Base-by-base conservation (phyloP, 202 grass and related monocot species). In the Panicum virgatum region DNA sequence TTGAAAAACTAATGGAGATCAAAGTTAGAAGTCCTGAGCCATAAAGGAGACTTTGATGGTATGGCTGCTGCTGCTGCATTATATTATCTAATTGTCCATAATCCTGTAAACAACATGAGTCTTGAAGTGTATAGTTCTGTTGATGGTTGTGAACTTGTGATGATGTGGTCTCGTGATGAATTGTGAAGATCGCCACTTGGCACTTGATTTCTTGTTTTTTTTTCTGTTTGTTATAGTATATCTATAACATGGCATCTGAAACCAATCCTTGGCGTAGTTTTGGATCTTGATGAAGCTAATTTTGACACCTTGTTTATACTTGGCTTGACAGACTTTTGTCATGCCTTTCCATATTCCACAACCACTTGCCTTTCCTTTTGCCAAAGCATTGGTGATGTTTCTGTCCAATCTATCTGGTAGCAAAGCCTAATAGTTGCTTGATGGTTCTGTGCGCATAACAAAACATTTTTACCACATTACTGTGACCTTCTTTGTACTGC, bases 1-100 rank as follows among this genome's bases (percentile, higher is more conserved):
- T 99, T 84, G 85, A 93, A 71, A 78, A 90, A 88, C 61, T 99
- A 69, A 90, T 99, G 62, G 90, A 96, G 90, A 99, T 96, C 77
- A 96, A 90, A 87, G 78, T 90, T 50, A 88, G 72, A 64, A 72
- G 65, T 84, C 38, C 71, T 16, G 85, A 85, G 43, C 45, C 75
- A 29, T 92, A 86, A 90, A 56, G 43, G 67, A 68, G 65, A 53
- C 42, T n/a, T n/a, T 46, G 40, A 66, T 84, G 80, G 85, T 84
- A 93, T 73, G 52, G 12, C 62, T 80, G 70, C 19, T 86, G 70
- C n/a, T 85, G 48, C 51, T 69, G 27, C 62, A 77, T 57, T 57
- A 13, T 83, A 26, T 59, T 74, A 29, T 66, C 54, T 83, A 52
- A 75, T 69, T 77, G 79, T 73, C 34, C 59, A 77, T 73, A 80